Evolutionary conservation across 805 yeast species (phyloP), one percentile per base, ranked within the genome.

Genomic region (Yamadazyma scolyti): DNA sequence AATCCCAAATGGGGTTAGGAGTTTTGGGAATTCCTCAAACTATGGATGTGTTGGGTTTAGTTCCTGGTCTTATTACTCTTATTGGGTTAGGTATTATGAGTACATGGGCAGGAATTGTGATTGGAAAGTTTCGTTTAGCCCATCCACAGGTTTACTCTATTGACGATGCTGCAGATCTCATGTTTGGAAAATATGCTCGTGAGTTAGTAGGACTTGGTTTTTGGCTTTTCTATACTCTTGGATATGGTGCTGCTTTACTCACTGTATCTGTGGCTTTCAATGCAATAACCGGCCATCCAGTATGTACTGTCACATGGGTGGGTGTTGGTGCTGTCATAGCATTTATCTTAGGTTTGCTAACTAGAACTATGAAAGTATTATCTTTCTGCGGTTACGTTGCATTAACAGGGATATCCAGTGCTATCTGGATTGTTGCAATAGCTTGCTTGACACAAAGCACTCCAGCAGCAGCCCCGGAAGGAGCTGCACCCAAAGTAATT

Each of bases 1-100:
- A 37, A 21, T 28, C 30, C 16, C 41, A 37, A 24, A 26, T 37
- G 6, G 41, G 41, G 4, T 33, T 37, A 23, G 41, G 41, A 1
- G 30, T 33, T 3, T 28, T 37, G 13, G 41, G 38, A 12, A 20
- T 37, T 20, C 41, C 41, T 4, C 25, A 12, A 18, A 37, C 41
- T 6, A 15, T 37, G 11, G 17, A 30, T 16, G 33, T 28, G 13
- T 34, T 37, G 23, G 41, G 41, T 8, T 33, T 37, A 22, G 25
- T 37, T 2, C 38, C 38, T 14, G 41, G 41, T 3, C 21, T 37
- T 16, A 27, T 37, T 9, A 24, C 35, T 25, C 38, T 37, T 20
- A 21, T 30, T 7, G 30, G 14, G 4, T 27, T 37, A 12, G 30
- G 41, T 33, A 19, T 16, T 11, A 14, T 37, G 2, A 33, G 29